phyloP scores from a whole-genome alignment of 140 eudicot species.

The Bidens hawaiensis region DNA sequence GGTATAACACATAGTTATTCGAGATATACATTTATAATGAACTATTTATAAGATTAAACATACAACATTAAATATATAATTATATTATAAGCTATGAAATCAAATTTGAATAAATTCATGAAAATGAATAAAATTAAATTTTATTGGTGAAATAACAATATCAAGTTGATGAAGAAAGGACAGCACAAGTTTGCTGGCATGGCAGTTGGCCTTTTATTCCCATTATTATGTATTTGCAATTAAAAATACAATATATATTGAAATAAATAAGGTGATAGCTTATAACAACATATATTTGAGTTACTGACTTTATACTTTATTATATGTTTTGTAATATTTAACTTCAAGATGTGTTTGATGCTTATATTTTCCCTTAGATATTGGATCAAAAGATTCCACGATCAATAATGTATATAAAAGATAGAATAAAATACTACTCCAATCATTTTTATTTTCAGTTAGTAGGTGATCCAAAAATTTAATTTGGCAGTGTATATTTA shows the following conservation, averaged over 20 bases:
- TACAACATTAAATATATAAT: neutral
- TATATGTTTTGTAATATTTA: conserved; percentile 4
- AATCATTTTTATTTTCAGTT: conserved; percentile 14
- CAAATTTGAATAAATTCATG: neutral
- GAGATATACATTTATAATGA: too few species aligned
- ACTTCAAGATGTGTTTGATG: conserved; percentile 16
- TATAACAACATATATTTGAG: neutral
- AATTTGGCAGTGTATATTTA: conserved; percentile 7
- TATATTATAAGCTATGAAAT: neutral
- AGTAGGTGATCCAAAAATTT: conserved; percentile 17
- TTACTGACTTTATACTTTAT: neutral
- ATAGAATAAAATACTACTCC: conserved; percentile 14
- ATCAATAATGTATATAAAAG: conserved; percentile 22
- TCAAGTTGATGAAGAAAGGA: conserved; percentile 17
- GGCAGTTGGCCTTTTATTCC: conserved; percentile 24
- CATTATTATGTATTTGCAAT: conserved; percentile 12
- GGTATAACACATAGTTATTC: too few species aligned
- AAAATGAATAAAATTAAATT: neutral
- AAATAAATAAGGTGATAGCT: conserved; percentile 8
- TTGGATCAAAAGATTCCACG: conserved; percentile 35
- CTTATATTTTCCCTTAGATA: conserved; percentile 19
- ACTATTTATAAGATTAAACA: too few species aligned
- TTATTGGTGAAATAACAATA: conserved; percentile 6
- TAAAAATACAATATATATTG: neutral
- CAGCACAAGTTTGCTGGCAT: conserved; percentile 30